Percentiles rank a stretch among this genome's conserved stretches.
phyloP scores from a whole-genome alignment of 2,329 filamentous ascomycete genomes.

The Coleophoma eucalyptorum region DNA sequence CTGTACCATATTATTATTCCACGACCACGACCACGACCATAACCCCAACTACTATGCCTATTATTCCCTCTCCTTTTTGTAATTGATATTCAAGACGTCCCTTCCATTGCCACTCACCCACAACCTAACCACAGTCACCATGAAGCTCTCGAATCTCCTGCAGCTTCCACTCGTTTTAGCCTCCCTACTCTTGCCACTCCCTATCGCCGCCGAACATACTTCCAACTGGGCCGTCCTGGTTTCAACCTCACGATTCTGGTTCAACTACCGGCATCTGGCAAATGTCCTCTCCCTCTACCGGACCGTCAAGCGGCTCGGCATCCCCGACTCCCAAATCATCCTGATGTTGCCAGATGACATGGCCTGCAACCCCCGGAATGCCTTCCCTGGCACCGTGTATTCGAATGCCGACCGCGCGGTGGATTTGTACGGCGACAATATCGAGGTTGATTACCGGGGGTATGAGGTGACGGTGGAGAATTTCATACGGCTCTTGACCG shows the following conservation, averaged over 20 bases:
- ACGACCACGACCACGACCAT: no score
- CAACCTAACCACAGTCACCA: conserved; percentile 22
- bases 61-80: no score
- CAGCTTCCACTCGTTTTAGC: conserved; percentile 40
- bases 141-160: conserved; percentile 45
- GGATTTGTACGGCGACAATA: conserved; percentile 96
- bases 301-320: conserved; percentile 95
- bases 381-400: conserved; percentile 96
- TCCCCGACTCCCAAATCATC: conserved; percentile 98
- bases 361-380: conserved; percentile 98
- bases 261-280: conserved; percentile 98
- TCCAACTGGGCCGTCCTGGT: conserved; percentile 99
- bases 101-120: no score
- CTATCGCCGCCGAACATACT: conserved; percentile 68
- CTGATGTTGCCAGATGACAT: conserved; percentile 99
- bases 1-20: no score
- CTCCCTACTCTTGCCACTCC: conserved; percentile 38
- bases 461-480: conserved; percentile 99
- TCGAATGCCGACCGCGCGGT: conserved; percentile 95
- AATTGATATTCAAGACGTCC: no score
- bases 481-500: conserved; percentile 92
- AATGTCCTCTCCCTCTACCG: conserved; percentile 97
- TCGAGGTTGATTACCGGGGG: conserved; percentile 96
- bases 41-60: no score
- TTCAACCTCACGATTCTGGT: conserved; percentile 98